Conservation (phyloP, 2,329 filamentous ascomycete species). For the Fusarium goolgardi region DNA sequence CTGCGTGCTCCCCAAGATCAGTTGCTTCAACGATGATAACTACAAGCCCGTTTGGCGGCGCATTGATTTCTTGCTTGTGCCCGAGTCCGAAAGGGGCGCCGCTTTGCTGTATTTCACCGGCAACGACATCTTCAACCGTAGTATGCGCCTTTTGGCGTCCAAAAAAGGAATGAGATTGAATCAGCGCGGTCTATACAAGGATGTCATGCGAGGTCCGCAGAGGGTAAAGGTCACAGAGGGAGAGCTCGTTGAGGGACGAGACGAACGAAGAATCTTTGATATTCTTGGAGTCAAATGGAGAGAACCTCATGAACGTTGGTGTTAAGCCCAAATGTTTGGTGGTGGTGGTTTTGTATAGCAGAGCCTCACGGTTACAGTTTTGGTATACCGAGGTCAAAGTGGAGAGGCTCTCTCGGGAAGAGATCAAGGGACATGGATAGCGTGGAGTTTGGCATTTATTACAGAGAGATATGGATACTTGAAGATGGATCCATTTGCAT, state of each 20-base stretch:
- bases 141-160: constrained; percentile 80
- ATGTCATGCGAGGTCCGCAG: constrained; percentile 71
- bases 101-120: constrained; percentile 96
- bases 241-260: constrained; percentile 75
- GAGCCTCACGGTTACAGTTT: constrained; percentile 27
- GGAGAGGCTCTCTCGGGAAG: constrained; percentile 28
- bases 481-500: constrained; percentile 7
- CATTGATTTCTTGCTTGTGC: constrained; percentile 87
- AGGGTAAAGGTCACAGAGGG: constrained; percentile 74
- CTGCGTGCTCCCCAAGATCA: constrained; percentile 70
- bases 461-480: not conserved
- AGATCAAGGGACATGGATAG: constrained; percentile 24
- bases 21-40: constrained; percentile 50
- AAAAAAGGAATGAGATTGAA: constrained; percentile 88
- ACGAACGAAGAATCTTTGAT: constrained; percentile 85
- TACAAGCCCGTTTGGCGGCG: constrained; percentile 74
- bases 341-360: not conserved
- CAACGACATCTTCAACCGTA: constrained; percentile 94
- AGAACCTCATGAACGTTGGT: constrained; percentile 79
- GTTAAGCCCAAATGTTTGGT: constrained; percentile 56
- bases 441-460: constrained; percentile 26
- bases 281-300: constrained; percentile 86
- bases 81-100: constrained; percentile 81
- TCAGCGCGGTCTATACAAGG: constrained; percentile 80
- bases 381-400: constrained; percentile 40